These are phyloP conservation scores for Leccinum arenicola DNA, from an alignment of 768 basidiomycete species.

Conservation along the genomic window DNA sequence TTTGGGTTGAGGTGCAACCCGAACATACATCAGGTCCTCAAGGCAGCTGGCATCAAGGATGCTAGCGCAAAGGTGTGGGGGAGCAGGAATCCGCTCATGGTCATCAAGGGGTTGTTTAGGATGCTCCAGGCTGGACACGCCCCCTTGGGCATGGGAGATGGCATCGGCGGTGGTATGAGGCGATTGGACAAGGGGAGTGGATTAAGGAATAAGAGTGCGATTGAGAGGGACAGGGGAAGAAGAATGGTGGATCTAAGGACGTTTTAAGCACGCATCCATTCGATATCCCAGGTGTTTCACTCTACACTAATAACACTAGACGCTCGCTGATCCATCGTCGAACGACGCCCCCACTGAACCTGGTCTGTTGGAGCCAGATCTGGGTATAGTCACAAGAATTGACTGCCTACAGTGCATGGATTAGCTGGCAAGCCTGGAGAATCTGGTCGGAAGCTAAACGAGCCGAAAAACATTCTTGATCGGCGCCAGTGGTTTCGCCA, in stretches of 20 bases:
- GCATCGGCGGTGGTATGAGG: slow-evolving; percentile 68
- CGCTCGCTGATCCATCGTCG: neutral
- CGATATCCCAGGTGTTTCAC: neutral
- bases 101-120: slow-evolving; percentile 81
- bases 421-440: neutral
- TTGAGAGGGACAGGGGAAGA: slow-evolving; percentile 83
- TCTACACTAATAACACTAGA: neutral
- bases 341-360: neutral
- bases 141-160: slow-evolving; percentile 79
- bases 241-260: slow-evolving; percentile 67
- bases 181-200: slow-evolving; percentile 76
- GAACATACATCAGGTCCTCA: slow-evolving; percentile 82
- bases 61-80: slow-evolving; percentile 95
- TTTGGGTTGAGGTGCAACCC: slow-evolving; percentile 93
- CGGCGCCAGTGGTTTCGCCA: neutral
- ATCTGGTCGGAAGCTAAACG: neutral
- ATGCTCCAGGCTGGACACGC: slow-evolving; percentile 84
- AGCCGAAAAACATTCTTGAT: neutral
- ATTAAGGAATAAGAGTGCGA: slow-evolving; percentile 59
- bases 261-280: slow-evolving; percentile 26
- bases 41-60: slow-evolving; percentile 94
- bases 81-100: slow-evolving; percentile 70
- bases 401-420: neutral
- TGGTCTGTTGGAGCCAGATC: neutral
- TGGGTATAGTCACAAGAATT: neutral